Evolutionary conservation across 148 eudicot species (phyloP).

Genomic region (Fagopyrum homotropicum): DNA sequence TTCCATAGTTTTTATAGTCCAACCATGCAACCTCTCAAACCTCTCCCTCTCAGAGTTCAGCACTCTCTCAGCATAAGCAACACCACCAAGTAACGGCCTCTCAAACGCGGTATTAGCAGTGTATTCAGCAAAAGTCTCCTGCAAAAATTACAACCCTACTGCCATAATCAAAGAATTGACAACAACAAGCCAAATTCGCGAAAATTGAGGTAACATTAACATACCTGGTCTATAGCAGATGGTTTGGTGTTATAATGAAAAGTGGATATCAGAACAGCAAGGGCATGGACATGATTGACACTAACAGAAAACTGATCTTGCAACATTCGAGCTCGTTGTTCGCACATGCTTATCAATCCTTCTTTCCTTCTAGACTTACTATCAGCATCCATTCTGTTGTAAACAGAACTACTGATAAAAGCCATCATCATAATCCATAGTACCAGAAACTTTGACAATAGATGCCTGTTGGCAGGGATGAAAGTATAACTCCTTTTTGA

Average conservation of each 20-base stretch:
- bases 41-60: constrained; percentile 50
- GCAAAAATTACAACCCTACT: constrained; percentile 14
- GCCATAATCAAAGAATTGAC: neutral
- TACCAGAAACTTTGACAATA: constrained; percentile 18
- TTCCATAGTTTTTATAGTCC: constrained; percentile 62
- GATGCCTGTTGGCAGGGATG: constrained; percentile 20
- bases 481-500: constrained; percentile 34
- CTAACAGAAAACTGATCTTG: constrained; percentile 68
- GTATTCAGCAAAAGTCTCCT: constrained; percentile 72
- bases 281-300: constrained; percentile 71
- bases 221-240: constrained; percentile 52
- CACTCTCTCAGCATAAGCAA: constrained; percentile 62
- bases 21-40: constrained; percentile 54
- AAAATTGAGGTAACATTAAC: constrained; percentile 6
- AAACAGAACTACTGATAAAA: constrained; percentile 18
- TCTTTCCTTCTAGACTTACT: constrained; percentile 39
- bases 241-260: constrained; percentile 41
- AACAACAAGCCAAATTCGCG: neutral
- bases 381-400: constrained; percentile 32
- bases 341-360: constrained; percentile 47
- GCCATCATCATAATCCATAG: constrained; percentile 25
- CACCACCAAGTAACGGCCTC: constrained; percentile 63
- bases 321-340: constrained; percentile 59
- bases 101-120: constrained; percentile 64
- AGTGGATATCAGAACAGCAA: constrained; percentile 57